A percentile compares a stretch with the other conserved stretches of the same genome.
Evolutionary conservation across 495 filamentous ascomycete genomes (phyloP).

Genomic region (Xylaria castorea): DNA sequence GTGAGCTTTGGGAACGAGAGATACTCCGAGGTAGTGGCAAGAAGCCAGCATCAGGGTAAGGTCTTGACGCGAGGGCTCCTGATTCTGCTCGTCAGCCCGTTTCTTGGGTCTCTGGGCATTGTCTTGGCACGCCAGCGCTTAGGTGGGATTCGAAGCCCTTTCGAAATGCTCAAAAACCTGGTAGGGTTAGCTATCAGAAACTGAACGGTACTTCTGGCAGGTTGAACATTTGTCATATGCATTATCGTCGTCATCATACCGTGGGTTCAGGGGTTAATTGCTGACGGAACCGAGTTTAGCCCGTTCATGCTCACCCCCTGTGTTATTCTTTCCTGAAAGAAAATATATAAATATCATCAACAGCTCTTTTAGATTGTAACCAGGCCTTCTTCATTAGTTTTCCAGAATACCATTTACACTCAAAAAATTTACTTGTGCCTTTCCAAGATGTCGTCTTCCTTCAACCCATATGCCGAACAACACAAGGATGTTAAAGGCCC

Average conservation of each 20-base stretch:
- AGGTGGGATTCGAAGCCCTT: conserved; percentile 21
- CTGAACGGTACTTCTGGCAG: neutral
- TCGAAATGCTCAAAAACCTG: conserved; percentile 9
- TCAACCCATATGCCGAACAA: conserved; percentile 46
- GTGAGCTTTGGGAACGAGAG: conserved; percentile 92
- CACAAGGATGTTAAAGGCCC: conserved; percentile 52
- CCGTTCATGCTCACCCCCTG: neutral
- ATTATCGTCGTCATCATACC: conserved; percentile 14
- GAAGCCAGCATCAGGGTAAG: conserved; percentile 70
- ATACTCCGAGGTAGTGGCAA: conserved; percentile 80
- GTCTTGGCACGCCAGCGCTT: conserved; percentile 29
- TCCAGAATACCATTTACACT: neutral
- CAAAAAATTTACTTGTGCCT: neutral
- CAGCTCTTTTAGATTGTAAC: neutral
- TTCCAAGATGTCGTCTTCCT: conserved; percentile 28
- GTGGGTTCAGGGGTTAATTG: conserved; percentile 6
- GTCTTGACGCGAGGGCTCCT: conserved; percentile 55
- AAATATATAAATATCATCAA: conserved; percentile 6
- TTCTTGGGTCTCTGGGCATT: conserved; percentile 36
- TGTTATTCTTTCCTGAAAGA: neutral
- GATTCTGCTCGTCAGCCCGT: conserved; percentile 39
- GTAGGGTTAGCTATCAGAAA: neutral
- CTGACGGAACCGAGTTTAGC: neutral
- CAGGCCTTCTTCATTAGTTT: neutral
- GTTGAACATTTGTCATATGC: conserved; percentile 1